phyloP scores from a whole-genome alignment of 257 asterid species.

The Nicotiana paniculata region DNA sequence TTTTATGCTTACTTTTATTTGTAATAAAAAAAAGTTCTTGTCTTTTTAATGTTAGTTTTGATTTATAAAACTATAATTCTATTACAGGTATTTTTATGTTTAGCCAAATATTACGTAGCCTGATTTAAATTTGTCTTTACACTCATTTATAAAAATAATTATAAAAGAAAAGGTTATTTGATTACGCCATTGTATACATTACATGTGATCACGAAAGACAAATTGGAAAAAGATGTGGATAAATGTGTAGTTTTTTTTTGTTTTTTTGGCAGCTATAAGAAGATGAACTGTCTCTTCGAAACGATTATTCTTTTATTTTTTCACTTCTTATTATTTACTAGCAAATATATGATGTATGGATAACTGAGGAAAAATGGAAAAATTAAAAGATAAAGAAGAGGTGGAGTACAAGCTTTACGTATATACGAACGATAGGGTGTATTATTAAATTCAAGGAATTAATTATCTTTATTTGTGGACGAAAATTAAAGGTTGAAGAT shows the following conservation, averaged over 20 bases:
- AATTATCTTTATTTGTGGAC: background rate
- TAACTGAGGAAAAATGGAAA: background rate
- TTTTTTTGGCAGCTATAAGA: background rate
- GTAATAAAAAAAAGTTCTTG: too few relatives aligned
- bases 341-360: background rate
- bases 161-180: too few relatives aligned
- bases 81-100: too few relatives aligned
- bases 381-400: background rate
- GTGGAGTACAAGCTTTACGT: background rate
- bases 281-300: background rate
- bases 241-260: background rate
- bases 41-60: too few relatives aligned
- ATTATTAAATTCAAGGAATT: background rate
- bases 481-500: background rate
- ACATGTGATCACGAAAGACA: background rate
- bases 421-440: background rate
- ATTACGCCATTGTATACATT: background rate
- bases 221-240: background rate
- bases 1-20: too few relatives aligned
- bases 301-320: background rate
- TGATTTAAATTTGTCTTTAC: too few relatives aligned
- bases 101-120: too few relatives aligned
- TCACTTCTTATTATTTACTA: background rate
- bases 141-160: too few relatives aligned
- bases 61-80: too few relatives aligned